Conservation (phyloP, 805 yeast species). For the Ogataea nakhonphanomensis region DNA sequence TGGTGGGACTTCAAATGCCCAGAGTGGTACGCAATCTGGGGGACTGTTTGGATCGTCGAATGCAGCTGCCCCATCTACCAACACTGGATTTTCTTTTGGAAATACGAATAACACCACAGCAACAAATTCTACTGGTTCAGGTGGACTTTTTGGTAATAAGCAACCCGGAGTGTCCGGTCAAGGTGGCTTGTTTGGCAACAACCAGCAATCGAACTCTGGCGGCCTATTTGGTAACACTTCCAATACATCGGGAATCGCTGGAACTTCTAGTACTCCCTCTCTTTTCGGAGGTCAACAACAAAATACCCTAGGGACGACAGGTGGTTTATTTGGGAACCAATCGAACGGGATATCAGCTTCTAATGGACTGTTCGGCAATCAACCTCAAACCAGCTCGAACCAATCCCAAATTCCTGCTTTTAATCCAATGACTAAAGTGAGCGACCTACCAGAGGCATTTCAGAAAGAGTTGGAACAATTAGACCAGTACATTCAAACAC, state of each 20-base stretch:
- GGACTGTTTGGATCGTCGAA: constrained; percentile 10
- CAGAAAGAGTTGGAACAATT: constrained; percentile 67
- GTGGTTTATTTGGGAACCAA: constrained; percentile 7
- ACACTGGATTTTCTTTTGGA: constrained; percentile 11
- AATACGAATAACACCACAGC: constrained; percentile 7
- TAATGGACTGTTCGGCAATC: constrained; percentile 27
- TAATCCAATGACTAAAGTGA: constrained; percentile 72
- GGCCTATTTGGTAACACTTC: constrained; percentile 20
- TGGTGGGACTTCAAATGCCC: constrained; percentile 7
- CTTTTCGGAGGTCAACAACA: constrained; percentile 11
- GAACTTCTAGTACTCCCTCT: no score
- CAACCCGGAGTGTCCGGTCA: constrained; percentile 8
- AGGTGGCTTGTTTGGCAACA: constrained; percentile 20
- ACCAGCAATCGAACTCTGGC: constrained; percentile 4
- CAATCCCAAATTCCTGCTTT: constrained; percentile 46
- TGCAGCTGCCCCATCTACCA: background rate
- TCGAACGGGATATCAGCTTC: constrained; percentile 7
- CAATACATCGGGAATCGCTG: constrained; percentile 11
- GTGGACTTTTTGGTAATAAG: constrained; percentile 13
- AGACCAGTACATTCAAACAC: constrained; percentile 69
- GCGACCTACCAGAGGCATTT: constrained; percentile 68
- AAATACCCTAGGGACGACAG: background rate
- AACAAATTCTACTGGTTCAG: constrained; percentile 5
- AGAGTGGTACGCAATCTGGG: constrained; percentile 9
- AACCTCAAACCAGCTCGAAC: constrained; percentile 19